A percentile compares a stretch with the other conserved stretches of the same genome.
These are phyloP conservation scores for Arxiozyma bovina DNA, from an alignment of 1,139 yeast species.

Conservation along the genomic window DNA sequence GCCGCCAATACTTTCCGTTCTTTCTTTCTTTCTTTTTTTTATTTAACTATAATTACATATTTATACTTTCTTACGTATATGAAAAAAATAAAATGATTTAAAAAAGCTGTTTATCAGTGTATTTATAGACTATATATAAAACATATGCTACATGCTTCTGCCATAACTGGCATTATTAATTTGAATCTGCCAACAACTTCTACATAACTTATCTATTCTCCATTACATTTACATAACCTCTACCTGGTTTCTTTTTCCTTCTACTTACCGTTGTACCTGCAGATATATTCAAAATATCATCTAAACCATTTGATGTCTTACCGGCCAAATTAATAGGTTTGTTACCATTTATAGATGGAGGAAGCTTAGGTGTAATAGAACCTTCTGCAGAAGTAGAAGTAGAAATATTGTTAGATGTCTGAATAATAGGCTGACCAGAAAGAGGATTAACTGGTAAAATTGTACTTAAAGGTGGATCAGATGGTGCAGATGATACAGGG, in stretches of 20 bases:
- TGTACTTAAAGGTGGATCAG: slow-evolving; percentile 9
- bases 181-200: neutral
- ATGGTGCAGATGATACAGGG: slow-evolving; percentile 2
- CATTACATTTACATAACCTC: slow-evolving; percentile 80
- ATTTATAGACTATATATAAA: too few species aligned
- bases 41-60: neutral
- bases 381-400: slow-evolving; percentile 3
- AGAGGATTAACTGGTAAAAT: slow-evolving; percentile 27
- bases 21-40: too few species aligned
- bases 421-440: slow-evolving; percentile 21
- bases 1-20: neutral
- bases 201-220: slow-evolving; percentile 28
- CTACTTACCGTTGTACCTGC: slow-evolving; percentile 30
- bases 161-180: neutral
- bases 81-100: too few species aligned
- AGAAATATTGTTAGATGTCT: slow-evolving; percentile 6
- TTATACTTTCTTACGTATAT: neutral
- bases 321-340: slow-evolving; percentile 4
- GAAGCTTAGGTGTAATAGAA: neutral
- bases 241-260: slow-evolving; percentile 44
- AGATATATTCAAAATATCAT: slow-evolving; percentile 48
- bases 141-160: too few species aligned
- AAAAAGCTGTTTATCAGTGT: neutral
- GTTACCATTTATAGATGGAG: neutral
- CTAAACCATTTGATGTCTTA: slow-evolving; percentile 43